Evolutionary conservation across 495 filamentous ascomycete species (phyloP), one percentile per base, ranked within the genome.

Genomic region (Penicillium paradoxum): DNA sequence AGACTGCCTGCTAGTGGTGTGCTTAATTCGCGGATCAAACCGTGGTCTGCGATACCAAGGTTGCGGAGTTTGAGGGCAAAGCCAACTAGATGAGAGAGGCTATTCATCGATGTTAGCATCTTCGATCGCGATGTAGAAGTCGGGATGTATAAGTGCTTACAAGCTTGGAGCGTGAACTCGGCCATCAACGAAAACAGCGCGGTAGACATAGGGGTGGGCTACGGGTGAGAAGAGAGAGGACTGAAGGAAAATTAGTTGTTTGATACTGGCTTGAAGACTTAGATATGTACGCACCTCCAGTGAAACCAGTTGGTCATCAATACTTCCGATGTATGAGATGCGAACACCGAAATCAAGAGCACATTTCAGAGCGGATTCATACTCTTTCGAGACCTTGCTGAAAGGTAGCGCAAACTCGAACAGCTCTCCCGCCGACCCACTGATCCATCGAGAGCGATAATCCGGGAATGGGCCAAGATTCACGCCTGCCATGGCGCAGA

Each of bases 291-390:
- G 63, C 65, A 88, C 85, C 78, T 96, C 91, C 46, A 96, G 67
- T 13, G 90, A 92, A 25, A 98, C 91, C 11, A 98, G 76, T 69
- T 98, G 93, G 69, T 98, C 93, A 65, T 98, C 93, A 47, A 97
- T 93, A 64, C 90, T 95, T 30, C 92, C 92, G 56, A 93, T 74
- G 67, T 88, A 91, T 2, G 89, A 84, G 45, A 97, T 81, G 34
- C 89, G 84, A 13, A 89, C 87, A 17, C 91, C 90, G 66, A 88
- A 87, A 36, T 76, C 75, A 15, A 98, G 74, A 24, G 83, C 83
- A 7, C 79, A 77, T 58, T 86, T 82, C 10, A 97, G 70, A 1
- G 89, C 83, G 38, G 84, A 75, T 56, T 87, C 83, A 53, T 96
- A 95, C 60, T 87, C 80, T 62, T 87, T 85, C 11, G 89, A 92